A percentile compares a stretch with the other conserved stretches of the same genome.
Conservation (phyloP, 164 flowering plant species). For the Litsea cubeba region DNA sequence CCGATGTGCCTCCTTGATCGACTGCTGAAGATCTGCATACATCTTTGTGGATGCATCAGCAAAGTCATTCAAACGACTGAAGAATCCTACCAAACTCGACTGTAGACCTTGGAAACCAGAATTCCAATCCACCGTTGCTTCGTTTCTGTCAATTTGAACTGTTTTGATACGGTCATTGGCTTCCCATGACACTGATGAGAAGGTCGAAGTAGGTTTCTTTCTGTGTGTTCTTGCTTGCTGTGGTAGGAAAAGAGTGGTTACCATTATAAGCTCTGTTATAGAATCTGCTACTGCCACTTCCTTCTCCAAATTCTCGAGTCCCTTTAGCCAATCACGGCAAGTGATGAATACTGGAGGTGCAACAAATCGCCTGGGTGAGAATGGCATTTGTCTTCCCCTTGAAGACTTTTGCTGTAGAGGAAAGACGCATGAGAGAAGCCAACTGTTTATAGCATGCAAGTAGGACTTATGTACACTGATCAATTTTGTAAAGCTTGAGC, state of each 20-base stretch:
- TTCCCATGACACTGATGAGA: slow-evolving; percentile 26
- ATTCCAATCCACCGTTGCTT: slow-evolving; percentile 39
- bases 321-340: slow-evolving; percentile 66
- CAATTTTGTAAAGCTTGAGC: slow-evolving; percentile 75
- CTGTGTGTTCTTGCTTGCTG: slow-evolving; percentile 58
- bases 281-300: slow-evolving; percentile 48
- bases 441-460: slow-evolving; percentile 56
- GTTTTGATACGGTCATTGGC: slow-evolving; percentile 17
- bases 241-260: slow-evolving; percentile 52
- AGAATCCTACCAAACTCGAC: slow-evolving; percentile 50
- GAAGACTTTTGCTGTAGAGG: slow-evolving; percentile 31
- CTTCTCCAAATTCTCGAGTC: slow-evolving; percentile 29
- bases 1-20: slow-evolving; percentile 41
- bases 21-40: slow-evolving; percentile 48
- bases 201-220: slow-evolving; percentile 24
- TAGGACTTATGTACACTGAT: slow-evolving; percentile 64
- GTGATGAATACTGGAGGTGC: slow-evolving; percentile 79
- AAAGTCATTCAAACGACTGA: slow-evolving; percentile 45
- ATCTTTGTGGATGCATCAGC: slow-evolving; percentile 49
- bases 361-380: slow-evolving; percentile 27
- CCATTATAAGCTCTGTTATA: slow-evolving; percentile 48
- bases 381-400: slow-evolving; percentile 34
- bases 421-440: slow-evolving; percentile 72
- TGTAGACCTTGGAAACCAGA: slow-evolving; percentile 50
- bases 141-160: slow-evolving; percentile 26